Conservation (phyloP, 2,329 filamentous ascomycete genomes). For the Trichothecium sympodiale region DNA sequence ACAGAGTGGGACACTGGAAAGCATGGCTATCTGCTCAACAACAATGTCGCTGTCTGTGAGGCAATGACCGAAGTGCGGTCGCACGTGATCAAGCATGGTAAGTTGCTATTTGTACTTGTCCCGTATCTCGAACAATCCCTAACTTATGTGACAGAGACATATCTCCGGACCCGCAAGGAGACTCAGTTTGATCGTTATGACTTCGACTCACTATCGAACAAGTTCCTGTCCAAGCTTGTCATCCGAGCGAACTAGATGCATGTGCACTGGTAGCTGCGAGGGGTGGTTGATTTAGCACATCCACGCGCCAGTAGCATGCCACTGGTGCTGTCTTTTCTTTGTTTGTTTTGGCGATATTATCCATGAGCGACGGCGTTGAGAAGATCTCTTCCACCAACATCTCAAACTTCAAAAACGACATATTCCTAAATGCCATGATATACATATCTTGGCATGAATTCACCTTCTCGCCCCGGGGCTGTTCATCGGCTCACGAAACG, state of each 20-base stretch:
- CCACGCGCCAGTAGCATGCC: no score
- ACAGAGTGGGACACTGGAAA: constrained; percentile 89
- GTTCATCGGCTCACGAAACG: constrained; percentile 20
- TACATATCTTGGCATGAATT: constrained; percentile 5
- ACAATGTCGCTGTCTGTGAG: constrained; percentile 85
- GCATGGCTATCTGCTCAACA: constrained; percentile 82
- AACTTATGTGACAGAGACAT: constrained; percentile 52
- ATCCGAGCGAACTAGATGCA: constrained; percentile 72
- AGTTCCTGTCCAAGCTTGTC: constrained; percentile 92
- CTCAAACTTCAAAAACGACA: background rate
- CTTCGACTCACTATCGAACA: constrained; percentile 93
- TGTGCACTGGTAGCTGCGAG: no score
- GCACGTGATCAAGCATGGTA: constrained; percentile 90
- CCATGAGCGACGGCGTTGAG: constrained; percentile 2
- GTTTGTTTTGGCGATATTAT: background rate
- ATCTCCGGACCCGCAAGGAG: constrained; percentile 68
- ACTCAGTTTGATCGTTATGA: constrained; percentile 82
- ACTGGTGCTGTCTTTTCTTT: no score
- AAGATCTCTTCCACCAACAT: constrained; percentile 1
- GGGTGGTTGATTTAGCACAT: no score
- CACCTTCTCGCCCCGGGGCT: constrained; percentile 19
- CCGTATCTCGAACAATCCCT: constrained; percentile 6
- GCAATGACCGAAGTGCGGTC: constrained; percentile 92
- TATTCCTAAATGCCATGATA: background rate
- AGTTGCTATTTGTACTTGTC: constrained; percentile 22